Evolutionary conservation across 2,329 filamentous ascomycete genomes (phyloP).

Genomic region (Alternaria burnsii): DNA sequence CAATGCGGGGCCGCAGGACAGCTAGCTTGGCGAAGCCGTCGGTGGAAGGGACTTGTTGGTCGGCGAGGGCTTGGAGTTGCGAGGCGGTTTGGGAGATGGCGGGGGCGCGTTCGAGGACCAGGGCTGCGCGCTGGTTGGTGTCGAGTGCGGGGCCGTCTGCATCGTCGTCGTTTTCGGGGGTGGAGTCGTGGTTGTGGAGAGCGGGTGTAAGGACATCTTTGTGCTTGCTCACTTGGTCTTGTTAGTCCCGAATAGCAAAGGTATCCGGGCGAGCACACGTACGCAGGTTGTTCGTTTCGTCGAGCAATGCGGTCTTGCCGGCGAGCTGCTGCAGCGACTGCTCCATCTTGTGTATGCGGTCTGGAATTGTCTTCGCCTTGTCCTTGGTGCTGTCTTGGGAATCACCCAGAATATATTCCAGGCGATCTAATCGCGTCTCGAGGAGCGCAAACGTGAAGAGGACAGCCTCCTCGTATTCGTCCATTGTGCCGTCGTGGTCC

Average conservation of each 20-base stretch:
- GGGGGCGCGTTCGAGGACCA: conserved; percentile 56
- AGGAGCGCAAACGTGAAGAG: conserved; percentile 55
- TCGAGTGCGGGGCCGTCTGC: conserved; percentile 30
- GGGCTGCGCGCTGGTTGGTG: conserved; percentile 38
- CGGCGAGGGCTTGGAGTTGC: conserved; percentile 55
- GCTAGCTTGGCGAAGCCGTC: conserved; percentile 63
- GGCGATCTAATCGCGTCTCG: conserved; percentile 55
- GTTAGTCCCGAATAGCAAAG: conserved; percentile 23
- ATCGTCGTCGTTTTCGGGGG: background rate
- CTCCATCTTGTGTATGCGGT: conserved; percentile 51
- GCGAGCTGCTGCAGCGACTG: conserved; percentile 51
- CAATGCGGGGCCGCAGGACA: conserved; percentile 68
- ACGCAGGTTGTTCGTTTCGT: conserved; percentile 53
- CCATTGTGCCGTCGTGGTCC: conserved; percentile 31
- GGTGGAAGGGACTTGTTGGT: conserved; percentile 55
- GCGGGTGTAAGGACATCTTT: conserved; percentile 49
- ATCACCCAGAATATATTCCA: conserved; percentile 56
- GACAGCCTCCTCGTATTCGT: conserved; percentile 51
- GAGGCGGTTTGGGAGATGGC: conserved; percentile 54
- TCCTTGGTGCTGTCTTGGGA: conserved; percentile 28
- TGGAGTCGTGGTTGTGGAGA: conserved; percentile 10
- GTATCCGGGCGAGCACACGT: background rate
- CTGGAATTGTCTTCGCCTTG: conserved; percentile 40
- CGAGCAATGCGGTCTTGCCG: conserved; percentile 50
- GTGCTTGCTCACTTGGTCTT: conserved; percentile 51